phyloP scores from a whole-genome alignment of 208 protist species.

The Trypanosoma avium region DNA sequence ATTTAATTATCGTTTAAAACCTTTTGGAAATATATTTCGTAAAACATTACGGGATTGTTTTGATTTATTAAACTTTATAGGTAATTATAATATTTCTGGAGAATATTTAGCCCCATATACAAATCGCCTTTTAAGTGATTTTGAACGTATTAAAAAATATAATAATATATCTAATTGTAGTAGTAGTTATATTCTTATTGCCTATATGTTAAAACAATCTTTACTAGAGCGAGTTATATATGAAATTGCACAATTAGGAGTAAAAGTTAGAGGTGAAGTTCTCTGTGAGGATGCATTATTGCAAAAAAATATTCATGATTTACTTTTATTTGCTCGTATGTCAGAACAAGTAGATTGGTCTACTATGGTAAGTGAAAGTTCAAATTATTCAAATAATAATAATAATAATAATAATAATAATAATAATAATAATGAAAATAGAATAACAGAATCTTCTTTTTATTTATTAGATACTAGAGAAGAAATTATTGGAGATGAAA shows the following conservation, averaged over 20 bases:
- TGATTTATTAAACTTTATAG: conserved; percentile 33
- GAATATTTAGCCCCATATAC: conserved; percentile 27
- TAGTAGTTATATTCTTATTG: conserved; percentile 24
- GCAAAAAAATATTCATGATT: conserved; percentile 8
- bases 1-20: conserved; percentile 32
- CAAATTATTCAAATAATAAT: background rate
- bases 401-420: background rate
- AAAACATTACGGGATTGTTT: conserved; percentile 26
- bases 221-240: conserved; percentile 30
- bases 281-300: conserved; percentile 27
- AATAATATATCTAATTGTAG: conserved; percentile 15
- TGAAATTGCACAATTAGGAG: conserved; percentile 24
- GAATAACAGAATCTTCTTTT: background rate
- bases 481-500: background rate
- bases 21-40: conserved; percentile 27
- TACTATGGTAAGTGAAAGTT: conserved; percentile 9
- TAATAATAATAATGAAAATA: background rate
- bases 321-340: conserved; percentile 23
- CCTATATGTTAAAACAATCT: conserved; percentile 31
- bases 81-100: conserved; percentile 26
- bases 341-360: conserved; percentile 16
- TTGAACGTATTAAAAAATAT: conserved; percentile 31
- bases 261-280: conserved; percentile 19
- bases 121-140: conserved; percentile 37
- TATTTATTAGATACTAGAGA: too few relatives aligned